These are phyloP conservation scores for Lentinula raphanica DNA, from an alignment of 768 basidiomycete species.

Conservation along the genomic window DNA sequence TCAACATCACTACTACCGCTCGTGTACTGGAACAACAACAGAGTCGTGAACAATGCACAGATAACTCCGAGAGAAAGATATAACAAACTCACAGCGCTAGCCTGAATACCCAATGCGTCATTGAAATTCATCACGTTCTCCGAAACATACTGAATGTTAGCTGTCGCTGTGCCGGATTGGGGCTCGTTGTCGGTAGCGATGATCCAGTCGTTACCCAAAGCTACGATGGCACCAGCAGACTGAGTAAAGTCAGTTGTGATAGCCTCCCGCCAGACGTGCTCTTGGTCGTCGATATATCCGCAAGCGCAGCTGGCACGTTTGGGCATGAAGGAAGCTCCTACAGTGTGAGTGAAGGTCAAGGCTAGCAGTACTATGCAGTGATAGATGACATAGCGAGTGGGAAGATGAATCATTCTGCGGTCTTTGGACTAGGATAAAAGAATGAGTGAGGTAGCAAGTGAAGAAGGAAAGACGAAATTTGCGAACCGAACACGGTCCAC, in stretches of 20 bases:
- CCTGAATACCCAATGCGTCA: constrained; percentile 13
- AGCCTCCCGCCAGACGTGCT: constrained; percentile 14
- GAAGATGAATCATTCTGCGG: not conserved
- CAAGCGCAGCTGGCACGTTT: constrained; percentile 9
- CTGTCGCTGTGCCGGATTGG: constrained; percentile 7
- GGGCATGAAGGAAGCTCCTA: not conserved
- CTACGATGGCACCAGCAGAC: constrained; percentile 12
- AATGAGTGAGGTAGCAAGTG: too few relatives aligned
- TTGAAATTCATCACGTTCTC: constrained; percentile 11
- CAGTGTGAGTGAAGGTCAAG: not conserved
- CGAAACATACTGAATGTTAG: constrained; percentile 12
- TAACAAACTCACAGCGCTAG: constrained; percentile 11
- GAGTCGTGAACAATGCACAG: not conserved
- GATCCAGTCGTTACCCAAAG: constrained; percentile 11
- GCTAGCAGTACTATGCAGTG: not conserved
- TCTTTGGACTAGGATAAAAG: too few relatives aligned
- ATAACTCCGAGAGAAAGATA: too few relatives aligned
- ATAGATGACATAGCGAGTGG: not conserved
- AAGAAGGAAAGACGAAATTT: too few relatives aligned
- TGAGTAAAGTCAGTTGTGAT: constrained; percentile 13
- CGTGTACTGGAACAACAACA: not conserved
- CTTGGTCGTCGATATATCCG: constrained; percentile 13
- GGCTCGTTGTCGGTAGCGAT: constrained; percentile 10
- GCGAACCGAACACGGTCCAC: too few relatives aligned
- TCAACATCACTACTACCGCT: constrained; percentile 8